Conservation (phyloP, 164 flowering plant genomes). For the Santalum album region DNA sequence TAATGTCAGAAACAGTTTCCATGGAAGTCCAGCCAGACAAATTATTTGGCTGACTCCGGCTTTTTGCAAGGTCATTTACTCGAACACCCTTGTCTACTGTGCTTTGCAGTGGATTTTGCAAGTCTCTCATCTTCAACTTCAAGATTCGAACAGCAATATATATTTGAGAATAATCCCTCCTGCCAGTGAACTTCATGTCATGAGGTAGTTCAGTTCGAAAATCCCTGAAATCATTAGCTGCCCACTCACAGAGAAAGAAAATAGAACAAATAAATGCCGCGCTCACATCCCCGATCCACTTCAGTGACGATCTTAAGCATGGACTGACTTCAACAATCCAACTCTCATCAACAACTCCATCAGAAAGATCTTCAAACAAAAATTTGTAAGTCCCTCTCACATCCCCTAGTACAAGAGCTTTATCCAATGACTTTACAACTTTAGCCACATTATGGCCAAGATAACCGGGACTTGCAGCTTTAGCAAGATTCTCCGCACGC, state of each 20-base stretch:
- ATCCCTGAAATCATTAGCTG: conserved; percentile 87
- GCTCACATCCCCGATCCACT: conserved; percentile 57
- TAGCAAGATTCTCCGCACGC: conserved; percentile 59
- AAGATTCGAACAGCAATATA: conserved; percentile 60
- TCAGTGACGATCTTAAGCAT: conserved; percentile 62
- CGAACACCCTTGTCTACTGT: conserved; percentile 18
- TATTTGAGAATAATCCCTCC: conserved; percentile 69
- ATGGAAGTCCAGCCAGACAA: conserved; percentile 14
- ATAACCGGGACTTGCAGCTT: conserved; percentile 58
- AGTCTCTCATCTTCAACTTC: conserved; percentile 46
- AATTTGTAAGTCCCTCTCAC: conserved; percentile 46
- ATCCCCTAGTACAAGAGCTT: conserved; percentile 68
- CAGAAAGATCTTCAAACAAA: conserved; percentile 62
- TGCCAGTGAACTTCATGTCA: conserved; percentile 61
- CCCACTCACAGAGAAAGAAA: conserved; percentile 96
- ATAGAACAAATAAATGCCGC: conserved; percentile 56
- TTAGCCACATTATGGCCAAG: conserved; percentile 63
- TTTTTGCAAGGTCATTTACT: conserved; percentile 15
- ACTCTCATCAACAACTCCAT: conserved; percentile 46
- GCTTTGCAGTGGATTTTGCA: conserved; percentile 17
- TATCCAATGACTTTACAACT: conserved; percentile 77
- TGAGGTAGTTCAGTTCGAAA: conserved; percentile 42
- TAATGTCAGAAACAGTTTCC: conserved; percentile 18
- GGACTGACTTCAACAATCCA: conserved; percentile 84
- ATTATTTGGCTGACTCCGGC: conserved; percentile 19